These are phyloP conservation scores for Pontederia paniculata DNA, from an alignment of 176 grass and related monocot species.

Conservation along the genomic window DNA sequence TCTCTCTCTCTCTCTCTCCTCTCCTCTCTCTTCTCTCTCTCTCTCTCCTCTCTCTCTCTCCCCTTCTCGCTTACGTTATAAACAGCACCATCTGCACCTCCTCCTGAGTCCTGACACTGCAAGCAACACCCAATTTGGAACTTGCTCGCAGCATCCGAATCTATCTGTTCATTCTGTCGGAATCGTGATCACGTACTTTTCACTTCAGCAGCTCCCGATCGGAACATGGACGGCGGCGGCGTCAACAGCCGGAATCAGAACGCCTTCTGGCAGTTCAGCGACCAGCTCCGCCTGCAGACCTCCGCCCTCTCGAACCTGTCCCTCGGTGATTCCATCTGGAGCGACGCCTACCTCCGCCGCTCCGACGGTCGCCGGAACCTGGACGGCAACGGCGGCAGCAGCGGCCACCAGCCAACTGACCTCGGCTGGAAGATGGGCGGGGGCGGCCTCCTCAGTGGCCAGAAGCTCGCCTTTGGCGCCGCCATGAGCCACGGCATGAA, in stretches of 20 bases:
- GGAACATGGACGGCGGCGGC: neutral
- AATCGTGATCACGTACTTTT: too few species aligned
- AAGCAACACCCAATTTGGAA: too few species aligned
- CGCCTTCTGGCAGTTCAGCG: slow-evolving; percentile 87
- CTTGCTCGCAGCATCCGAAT: too few species aligned
- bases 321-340: slow-evolving; percentile 86
- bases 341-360: slow-evolving; percentile 21
- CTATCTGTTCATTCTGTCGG: too few species aligned
- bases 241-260: slow-evolving; percentile 1
- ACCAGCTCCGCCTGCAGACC: slow-evolving; percentile 78
- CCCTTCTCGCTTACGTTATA: too few species aligned
- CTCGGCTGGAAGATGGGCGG: neutral
- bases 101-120: too few species aligned
- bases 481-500: slow-evolving; percentile 35
- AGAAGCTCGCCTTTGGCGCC: slow-evolving; percentile 79
- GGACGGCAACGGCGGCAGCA: slow-evolving; percentile 3
- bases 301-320: slow-evolving; percentile 56
- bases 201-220: too few species aligned
- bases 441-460: neutral
- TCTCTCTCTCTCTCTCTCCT: too few species aligned
- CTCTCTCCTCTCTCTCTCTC: too few species aligned
- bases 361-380: slow-evolving; percentile 20
- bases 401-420: neutral
- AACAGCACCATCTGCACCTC: too few species aligned
- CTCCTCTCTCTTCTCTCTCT: too few species aligned